These are phyloP conservation scores for Tulasnella sp. DNA, from an alignment of 768 basidiomycete genomes.

Conservation along the genomic window DNA sequence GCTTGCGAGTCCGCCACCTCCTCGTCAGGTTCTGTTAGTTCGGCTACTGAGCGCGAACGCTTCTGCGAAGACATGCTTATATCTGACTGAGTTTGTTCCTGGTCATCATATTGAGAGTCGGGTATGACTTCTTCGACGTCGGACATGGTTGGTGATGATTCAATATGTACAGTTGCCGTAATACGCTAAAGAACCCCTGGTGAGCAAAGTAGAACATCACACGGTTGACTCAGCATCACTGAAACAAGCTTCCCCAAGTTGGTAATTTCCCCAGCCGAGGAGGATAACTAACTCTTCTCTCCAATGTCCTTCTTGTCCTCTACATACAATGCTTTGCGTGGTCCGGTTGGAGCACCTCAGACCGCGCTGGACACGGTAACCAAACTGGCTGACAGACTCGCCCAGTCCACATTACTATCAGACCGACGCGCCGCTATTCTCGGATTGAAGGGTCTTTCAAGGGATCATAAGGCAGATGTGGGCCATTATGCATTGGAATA, in stretches of 20 bases:
- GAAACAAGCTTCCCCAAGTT: too few species aligned
- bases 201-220: too few species aligned
- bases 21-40: not conserved
- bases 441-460: conserved; percentile 78
- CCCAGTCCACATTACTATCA: conserved; percentile 77
- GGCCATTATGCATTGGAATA: conserved; percentile 64
- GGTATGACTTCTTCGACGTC: not conserved
- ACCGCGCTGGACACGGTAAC: conserved; percentile 75
- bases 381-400: conserved; percentile 76
- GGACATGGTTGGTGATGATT: not conserved
- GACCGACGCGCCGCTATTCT: conserved; percentile 91
- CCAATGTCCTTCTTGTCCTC: conserved; percentile 74
- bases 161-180: too few species aligned
- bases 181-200: too few species aligned
- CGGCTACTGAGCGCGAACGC: not conserved
- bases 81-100: not conserved
- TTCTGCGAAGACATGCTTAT: not conserved
- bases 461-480: conserved; percentile 85
- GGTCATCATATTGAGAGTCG: not conserved
- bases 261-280: too few species aligned
- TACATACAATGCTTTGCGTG: conserved; percentile 74
- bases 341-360: conserved; percentile 72
- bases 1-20: not conserved
- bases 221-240: too few species aligned
- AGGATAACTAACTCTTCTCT: too few species aligned